Conservation (phyloP, 148 eudicot species). For the Fagopyrum esculentum region DNA sequence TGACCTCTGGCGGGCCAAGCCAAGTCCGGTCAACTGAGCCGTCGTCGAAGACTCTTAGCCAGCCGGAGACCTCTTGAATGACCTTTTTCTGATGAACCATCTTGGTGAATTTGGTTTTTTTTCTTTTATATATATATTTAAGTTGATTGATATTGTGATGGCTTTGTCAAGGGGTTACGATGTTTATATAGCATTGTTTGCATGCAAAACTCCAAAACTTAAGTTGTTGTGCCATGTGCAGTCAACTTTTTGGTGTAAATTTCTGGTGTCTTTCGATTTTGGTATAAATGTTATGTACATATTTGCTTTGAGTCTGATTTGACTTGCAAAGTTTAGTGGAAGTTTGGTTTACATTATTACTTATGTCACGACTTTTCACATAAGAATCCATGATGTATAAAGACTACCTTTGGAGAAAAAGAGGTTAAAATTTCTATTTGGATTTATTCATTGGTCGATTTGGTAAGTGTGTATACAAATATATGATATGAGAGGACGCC, state of each 20-base stretch:
- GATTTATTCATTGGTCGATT: too few relatives aligned
- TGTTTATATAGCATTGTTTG: not conserved
- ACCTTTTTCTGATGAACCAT: constrained; percentile 29
- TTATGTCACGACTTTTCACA: not conserved
- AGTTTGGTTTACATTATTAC: not conserved
- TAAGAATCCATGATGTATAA: too few relatives aligned
- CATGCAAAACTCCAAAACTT: not conserved
- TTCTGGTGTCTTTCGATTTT: not conserved
- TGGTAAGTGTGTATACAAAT: too few relatives aligned
- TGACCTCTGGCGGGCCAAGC: constrained; percentile 59
- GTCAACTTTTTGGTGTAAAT: not conserved
- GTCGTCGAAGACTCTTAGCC: constrained; percentile 68
- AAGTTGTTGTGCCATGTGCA: not conserved
- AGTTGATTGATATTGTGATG: not conserved
- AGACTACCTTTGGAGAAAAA: too few relatives aligned
- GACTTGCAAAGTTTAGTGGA: not conserved
- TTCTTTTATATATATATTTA: not conserved
- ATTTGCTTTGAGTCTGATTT: not conserved
- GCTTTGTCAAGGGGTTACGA: not conserved
- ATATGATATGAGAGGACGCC: too few relatives aligned
- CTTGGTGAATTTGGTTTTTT: not conserved
- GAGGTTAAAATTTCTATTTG: too few relatives aligned
- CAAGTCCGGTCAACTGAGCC: constrained; percentile 77
- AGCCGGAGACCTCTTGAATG: constrained; percentile 66
- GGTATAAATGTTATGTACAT: not conserved